Evolutionary conservation across 305 asterid species (phyloP).

Genomic region (Plantago coronopus): DNA sequence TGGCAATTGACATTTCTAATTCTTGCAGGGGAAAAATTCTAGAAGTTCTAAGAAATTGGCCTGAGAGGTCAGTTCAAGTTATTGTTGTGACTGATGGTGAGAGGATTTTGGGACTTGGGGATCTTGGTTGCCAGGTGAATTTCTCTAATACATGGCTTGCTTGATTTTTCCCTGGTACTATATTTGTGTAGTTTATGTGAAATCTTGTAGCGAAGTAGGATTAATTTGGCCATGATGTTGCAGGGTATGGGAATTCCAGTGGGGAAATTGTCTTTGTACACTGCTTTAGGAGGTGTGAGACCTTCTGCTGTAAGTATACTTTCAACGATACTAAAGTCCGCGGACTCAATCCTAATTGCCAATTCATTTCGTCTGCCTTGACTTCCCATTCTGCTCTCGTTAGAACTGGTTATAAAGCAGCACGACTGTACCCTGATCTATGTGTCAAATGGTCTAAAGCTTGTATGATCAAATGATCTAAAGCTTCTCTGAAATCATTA

Average conservation of each 20-base stretch:
- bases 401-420: too few relatives aligned
- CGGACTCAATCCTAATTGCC: not conserved
- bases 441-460: not conserved
- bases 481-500: not conserved
- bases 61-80: conserved; percentile 72
- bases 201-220: conserved; percentile 5
- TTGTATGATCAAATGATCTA: too few relatives aligned
- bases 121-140: conserved; percentile 74
- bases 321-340: not conserved
- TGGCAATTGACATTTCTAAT: conserved; percentile 9
- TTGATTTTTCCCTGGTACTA: conserved; percentile 2
- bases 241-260: conserved; percentile 97
- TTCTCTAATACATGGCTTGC: conserved; percentile 1
- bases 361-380: not conserved
- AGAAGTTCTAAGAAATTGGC: conserved; percentile 83
- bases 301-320: conserved; percentile 75
- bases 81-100: conserved; percentile 92
- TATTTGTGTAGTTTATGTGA: not conserved
- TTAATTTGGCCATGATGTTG: conserved; percentile 7
- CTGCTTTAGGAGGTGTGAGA: conserved; percentile 82
- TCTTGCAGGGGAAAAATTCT: conserved; percentile 64
- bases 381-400: not conserved
- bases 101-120: conserved; percentile 86
- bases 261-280: conserved; percentile 68
- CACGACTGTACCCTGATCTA: too few relatives aligned